Evolutionary conservation across 768 basidiomycete genomes (phyloP), one percentile per base, ranked within the genome.

Genomic region (Leccinum barrowsii): DNA sequence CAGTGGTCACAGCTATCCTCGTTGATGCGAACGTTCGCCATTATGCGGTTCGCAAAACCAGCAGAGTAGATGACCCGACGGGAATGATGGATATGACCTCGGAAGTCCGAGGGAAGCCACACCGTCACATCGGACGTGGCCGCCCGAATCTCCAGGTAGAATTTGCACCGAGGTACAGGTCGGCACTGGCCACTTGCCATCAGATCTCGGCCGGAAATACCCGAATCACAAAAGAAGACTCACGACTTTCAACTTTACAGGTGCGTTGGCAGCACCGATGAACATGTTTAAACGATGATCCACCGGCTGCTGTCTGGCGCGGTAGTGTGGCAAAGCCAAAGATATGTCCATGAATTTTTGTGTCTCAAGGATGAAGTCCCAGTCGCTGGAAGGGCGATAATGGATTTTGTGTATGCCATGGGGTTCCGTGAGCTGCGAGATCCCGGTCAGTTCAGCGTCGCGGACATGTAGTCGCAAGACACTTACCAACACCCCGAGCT

Each of bases 21-120:
- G 65, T 83, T 83, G 28, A 85, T 61, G 40, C 76, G 76, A 46
- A 78, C 79, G 58, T 85, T 82, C 44, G 67, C 73, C 68, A 84
- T 73, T 56, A 92, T 84, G 59, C 82, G 82, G 71, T 90, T 90
- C 53, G 82, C 72, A 73, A 92, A 91, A 44, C 88, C 89, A 8
- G 87, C 79, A 21, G 89, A 92, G 71, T 85, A 86, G 7, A 76
- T 70, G 5, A 80, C 75, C 59, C 75, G 81, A 50, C 81, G 80
- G 13, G 78, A 72, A 63, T 82, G 73, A 64, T 78, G 80, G 40
- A 92, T 87, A 37, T 76, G 81, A 22, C 90, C 90, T 56, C 77
- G 82, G 74, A 91, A 91, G 66, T 92, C 89, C 35, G 88, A 90
- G 13, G 90, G 90, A 19, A 92, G 77, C 84, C 85, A 91, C 58